Percentiles rank a stretch among this genome's conserved stretches.
Conservation (phyloP, 352 stramenopile genomes). For the Phytophthora agathidicida region DNA sequence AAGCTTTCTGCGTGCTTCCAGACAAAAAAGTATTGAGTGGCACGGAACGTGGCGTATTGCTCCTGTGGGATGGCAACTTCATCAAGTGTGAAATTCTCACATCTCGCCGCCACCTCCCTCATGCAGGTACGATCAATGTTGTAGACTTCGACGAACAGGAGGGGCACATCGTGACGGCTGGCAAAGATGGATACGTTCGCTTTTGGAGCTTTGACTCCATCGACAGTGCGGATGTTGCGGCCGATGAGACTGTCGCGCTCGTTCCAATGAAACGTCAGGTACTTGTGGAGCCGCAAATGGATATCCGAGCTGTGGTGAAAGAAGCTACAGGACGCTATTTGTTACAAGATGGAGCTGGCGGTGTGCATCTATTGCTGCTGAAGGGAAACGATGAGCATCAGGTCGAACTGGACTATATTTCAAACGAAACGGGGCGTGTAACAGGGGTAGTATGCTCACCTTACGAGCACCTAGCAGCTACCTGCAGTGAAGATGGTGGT, state of each 20-base stretch:
- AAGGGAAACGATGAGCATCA: conserved; percentile 42
- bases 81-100: conserved; percentile 94
- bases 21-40: conserved; percentile 94
- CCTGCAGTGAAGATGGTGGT: conserved; percentile 85
- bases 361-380: conserved; percentile 57
- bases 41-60: conserved; percentile 83
- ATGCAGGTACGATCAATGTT: conserved; percentile 76
- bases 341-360: conserved; percentile 62
- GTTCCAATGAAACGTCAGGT: conserved; percentile 73
- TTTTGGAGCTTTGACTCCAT: conserved; percentile 91
- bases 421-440: conserved; percentile 71
- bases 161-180: conserved; percentile 67
- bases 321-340: conserved; percentile 50
- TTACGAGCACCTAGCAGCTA: conserved; percentile 86
- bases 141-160: conserved; percentile 63
- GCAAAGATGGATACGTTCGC: conserved; percentile 86
- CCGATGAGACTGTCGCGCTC: conserved; percentile 80
- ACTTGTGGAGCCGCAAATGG: conserved; percentile 54
- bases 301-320: conserved; percentile 75
- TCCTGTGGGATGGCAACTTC: conserved; percentile 96
- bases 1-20: conserved; percentile 93
- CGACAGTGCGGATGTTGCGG: conserved; percentile 84
- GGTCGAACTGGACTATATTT: conserved; percentile 60
- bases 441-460: conserved; percentile 82
- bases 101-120: conserved; percentile 65